Percentiles rank a stretch among this genome's conserved stretches.
Conservation (phyloP, 805 yeast species). For the Scheffersomyces lignosus region DNA sequence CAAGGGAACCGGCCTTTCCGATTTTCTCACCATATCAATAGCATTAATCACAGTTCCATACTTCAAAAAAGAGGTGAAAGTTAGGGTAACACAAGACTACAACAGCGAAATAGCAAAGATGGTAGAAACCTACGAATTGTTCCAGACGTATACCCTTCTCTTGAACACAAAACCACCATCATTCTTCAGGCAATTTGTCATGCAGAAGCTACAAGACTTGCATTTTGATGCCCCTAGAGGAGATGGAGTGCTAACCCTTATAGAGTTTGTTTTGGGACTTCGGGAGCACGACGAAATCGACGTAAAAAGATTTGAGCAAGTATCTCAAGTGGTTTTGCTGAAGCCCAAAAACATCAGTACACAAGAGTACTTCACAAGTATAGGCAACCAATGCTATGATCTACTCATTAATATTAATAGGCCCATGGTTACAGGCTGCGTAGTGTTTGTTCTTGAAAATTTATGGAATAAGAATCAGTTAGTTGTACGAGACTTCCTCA, state of each 20-base stretch:
- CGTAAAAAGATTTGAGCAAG: constrained; percentile 63
- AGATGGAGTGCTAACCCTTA: constrained; percentile 71
- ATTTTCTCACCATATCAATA: constrained; percentile 51
- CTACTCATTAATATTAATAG: constrained; percentile 59
- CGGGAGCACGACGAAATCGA: constrained; percentile 72
- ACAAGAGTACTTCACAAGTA: constrained; percentile 50
- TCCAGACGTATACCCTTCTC: constrained; percentile 58
- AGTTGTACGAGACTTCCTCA: constrained; percentile 60
- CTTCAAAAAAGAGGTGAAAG: constrained; percentile 12
- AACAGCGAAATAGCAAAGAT: constrained; percentile 34
- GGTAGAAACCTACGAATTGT: constrained; percentile 69
- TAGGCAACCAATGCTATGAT: constrained; percentile 65
- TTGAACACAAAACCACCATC: constrained; percentile 44
- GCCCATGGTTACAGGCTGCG: constrained; percentile 58
- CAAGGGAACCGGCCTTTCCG: constrained; percentile 69
- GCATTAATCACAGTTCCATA: constrained; percentile 40
- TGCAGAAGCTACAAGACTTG: constrained; percentile 51
- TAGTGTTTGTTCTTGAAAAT: constrained; percentile 53
- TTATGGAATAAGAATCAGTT: constrained; percentile 50
- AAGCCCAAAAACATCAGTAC: constrained; percentile 57
- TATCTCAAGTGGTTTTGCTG: constrained; percentile 61
- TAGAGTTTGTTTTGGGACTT: constrained; percentile 76
- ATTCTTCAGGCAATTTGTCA: constrained; percentile 47
- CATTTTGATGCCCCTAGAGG: constrained; percentile 50
- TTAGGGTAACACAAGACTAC: constrained; percentile 11